Conservation (phyloP, 2,329 filamentous ascomycete genomes). For the Thelonectria discophora region DNA sequence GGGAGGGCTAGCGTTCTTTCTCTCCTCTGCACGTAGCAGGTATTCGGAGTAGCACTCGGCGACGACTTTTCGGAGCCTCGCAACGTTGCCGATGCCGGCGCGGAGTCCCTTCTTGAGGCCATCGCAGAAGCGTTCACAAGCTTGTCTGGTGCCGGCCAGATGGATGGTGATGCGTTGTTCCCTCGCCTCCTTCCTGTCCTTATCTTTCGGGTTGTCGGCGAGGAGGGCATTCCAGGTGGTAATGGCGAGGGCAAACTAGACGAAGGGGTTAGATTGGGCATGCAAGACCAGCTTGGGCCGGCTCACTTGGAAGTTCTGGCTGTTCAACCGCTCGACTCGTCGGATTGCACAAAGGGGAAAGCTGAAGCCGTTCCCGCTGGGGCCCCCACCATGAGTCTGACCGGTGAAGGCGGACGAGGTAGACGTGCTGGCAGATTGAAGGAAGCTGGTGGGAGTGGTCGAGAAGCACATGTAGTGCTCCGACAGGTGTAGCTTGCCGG, state of each 20-base stretch:
- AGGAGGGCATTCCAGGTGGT: slow-evolving; percentile 90
- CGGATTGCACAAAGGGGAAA: slow-evolving; percentile 91
- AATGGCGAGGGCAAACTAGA: slow-evolving; percentile 86
- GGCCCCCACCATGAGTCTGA: slow-evolving; percentile 90
- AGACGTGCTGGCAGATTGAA: slow-evolving; percentile 79
- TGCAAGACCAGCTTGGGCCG: slow-evolving; percentile 12
- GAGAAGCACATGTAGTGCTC: slow-evolving; percentile 97
- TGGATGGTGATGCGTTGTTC: slow-evolving; percentile 93
- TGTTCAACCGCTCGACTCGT: slow-evolving; percentile 91
- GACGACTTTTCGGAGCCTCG: slow-evolving; percentile 82
- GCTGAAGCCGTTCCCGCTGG: slow-evolving; percentile 94
- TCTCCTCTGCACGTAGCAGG: slow-evolving; percentile 70
- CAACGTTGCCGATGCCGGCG: slow-evolving; percentile 86
- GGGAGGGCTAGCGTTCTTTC: slow-evolving; percentile 68
- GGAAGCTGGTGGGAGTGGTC: slow-evolving; percentile 88
- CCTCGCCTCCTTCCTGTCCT: slow-evolving; percentile 54
- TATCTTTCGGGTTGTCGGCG: slow-evolving; percentile 64
- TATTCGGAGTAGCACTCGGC: slow-evolving; percentile 93
- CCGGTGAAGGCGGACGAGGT: slow-evolving; percentile 88
- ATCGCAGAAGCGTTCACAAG: slow-evolving; percentile 96
- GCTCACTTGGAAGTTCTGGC: slow-evolving; percentile 79
- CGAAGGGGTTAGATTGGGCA: slow-evolving; percentile 14
- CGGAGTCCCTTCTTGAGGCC: slow-evolving; percentile 90
- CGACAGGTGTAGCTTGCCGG: slow-evolving; percentile 90
- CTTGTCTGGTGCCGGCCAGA: slow-evolving; percentile 85